Evolutionary conservation across 2,329 filamentous ascomycete genomes (phyloP).

Genomic region (Penicillium sp.): DNA sequence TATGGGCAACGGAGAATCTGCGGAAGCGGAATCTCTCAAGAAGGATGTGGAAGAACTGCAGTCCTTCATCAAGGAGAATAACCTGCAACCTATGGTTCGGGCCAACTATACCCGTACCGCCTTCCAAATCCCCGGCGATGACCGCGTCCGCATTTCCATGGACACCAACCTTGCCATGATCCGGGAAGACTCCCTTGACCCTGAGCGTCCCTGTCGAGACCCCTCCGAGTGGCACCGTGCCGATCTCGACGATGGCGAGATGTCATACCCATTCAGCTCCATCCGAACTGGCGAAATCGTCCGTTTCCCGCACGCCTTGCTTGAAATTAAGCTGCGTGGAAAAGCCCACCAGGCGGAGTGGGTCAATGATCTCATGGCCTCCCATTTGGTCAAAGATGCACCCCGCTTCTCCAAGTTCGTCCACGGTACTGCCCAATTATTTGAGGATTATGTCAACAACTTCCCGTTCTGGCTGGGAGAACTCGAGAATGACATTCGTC

Average conservation of each 20-base stretch:
- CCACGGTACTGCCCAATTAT: slow-evolving; percentile 85
- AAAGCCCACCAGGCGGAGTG: slow-evolving; percentile 70
- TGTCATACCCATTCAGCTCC: slow-evolving; percentile 83
- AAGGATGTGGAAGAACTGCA: slow-evolving; percentile 75
- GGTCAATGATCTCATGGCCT: slow-evolving; percentile 88
- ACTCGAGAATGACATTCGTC: slow-evolving; percentile 88
- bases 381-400: slow-evolving; percentile 85
- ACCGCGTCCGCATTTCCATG: slow-evolving; percentile 86
- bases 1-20: slow-evolving; percentile 66
- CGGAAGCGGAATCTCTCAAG: slow-evolving; percentile 69
- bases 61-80: slow-evolving; percentile 71
- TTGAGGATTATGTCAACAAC: slow-evolving; percentile 94
- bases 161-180: slow-evolving; percentile 93
- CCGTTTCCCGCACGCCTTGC: slow-evolving; percentile 83
- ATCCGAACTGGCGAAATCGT: slow-evolving; percentile 90
- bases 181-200: slow-evolving; percentile 70
- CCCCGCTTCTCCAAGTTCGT: slow-evolving; percentile 96
- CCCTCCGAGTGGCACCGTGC: slow-evolving; percentile 85
- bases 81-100: slow-evolving; percentile 79
- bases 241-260: slow-evolving; percentile 79
- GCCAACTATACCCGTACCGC: slow-evolving; percentile 94
- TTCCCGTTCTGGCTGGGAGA: slow-evolving; percentile 95
- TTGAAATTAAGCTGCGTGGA: slow-evolving; percentile 83
- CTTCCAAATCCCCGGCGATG: slow-evolving; percentile 92
- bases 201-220: slow-evolving; percentile 82